These are phyloP conservation scores for Venturia pyrina DNA, from an alignment of 2,329 filamentous ascomycete genomes.

Conservation along the genomic window DNA sequence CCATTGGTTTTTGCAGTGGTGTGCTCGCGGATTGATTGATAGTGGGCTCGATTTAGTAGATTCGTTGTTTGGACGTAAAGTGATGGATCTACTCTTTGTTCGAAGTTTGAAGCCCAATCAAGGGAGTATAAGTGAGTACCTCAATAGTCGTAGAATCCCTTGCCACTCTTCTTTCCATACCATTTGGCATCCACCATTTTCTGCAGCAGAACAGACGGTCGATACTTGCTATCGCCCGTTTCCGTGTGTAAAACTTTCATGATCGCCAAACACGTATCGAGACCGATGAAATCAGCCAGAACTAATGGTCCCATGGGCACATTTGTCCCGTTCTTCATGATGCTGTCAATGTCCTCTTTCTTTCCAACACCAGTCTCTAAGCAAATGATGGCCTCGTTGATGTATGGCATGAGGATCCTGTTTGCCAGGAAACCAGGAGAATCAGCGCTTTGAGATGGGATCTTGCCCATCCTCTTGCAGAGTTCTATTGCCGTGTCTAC, in stretches of 20 bases:
- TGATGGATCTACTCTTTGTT: neutral
- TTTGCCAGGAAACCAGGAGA: slow-evolving; percentile 93
- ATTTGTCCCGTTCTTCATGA: slow-evolving; percentile 99
- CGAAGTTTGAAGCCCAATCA: neutral
- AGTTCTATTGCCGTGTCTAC: slow-evolving; percentile 75
- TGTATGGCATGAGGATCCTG: slow-evolving; percentile 96
- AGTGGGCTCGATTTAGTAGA: neutral
- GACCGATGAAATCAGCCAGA: slow-evolving; percentile 90
- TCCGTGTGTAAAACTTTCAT: slow-evolving; percentile 92
- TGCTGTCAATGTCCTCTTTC: slow-evolving; percentile 86
- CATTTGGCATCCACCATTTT: slow-evolving; percentile 99
- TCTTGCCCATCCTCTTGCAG: slow-evolving; percentile 86
- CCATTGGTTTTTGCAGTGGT: too few species aligned
- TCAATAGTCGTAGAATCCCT: slow-evolving; percentile 87
- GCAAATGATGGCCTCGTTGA: slow-evolving; percentile 96
- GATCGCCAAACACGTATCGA: slow-evolving; percentile 92
- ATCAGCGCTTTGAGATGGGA: slow-evolving; percentile 78
- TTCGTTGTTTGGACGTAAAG: neutral
- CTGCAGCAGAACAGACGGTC: slow-evolving; percentile 73
- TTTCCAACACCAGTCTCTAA: slow-evolving; percentile 85
- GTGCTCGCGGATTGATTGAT: too few species aligned
- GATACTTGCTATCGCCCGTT: slow-evolving; percentile 92
- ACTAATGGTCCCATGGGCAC: slow-evolving; percentile 95
- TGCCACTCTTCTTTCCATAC: slow-evolving; percentile 94
- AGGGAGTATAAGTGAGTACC: neutral